Evolutionary conservation across 1,284 basidiomycete species (phyloP).

Genomic region (Austroboletus sp.): DNA sequence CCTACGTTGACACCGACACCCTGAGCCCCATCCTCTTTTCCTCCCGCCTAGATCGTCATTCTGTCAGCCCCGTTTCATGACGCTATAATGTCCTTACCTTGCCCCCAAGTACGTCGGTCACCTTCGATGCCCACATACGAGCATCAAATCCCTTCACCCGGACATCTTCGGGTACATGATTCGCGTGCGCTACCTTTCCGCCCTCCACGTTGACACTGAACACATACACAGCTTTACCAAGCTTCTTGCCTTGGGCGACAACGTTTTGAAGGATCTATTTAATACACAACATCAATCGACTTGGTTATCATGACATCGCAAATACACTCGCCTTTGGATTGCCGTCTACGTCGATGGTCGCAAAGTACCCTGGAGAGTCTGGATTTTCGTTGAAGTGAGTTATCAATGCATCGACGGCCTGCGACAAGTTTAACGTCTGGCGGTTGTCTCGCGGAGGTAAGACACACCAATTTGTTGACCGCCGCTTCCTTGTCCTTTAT

Average conservation of each 20-base stretch:
- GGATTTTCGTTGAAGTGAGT: conserved; percentile 74
- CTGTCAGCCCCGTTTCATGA: conserved; percentile 11
- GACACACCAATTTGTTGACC: conserved; percentile 70
- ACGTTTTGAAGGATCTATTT: conserved; percentile 67
- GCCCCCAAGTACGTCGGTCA: conserved; percentile 75
- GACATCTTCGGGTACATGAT: conserved; percentile 65
- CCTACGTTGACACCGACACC: conserved; percentile 69
- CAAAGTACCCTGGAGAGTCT: conserved; percentile 63
- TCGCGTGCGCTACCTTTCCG: conserved; percentile 83
- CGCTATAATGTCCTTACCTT: conserved; percentile 50
- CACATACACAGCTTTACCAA: conserved; percentile 81
- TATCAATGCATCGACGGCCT: conserved; percentile 68
- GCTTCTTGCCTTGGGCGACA: conserved; percentile 70
- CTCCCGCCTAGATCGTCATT: conserved; percentile 63
- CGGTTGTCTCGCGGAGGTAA: not conserved
- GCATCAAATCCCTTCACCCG: conserved; percentile 70
- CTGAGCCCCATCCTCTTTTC: conserved; percentile 84
- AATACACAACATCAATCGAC: conserved; percentile 3
- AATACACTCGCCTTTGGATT: conserved; percentile 63
- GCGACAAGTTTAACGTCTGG: conserved; percentile 1
- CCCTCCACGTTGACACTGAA: conserved; percentile 70
- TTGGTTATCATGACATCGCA: not conserved
- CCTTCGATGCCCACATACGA: conserved; percentile 75
- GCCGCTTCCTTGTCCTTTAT: conserved; percentile 77
- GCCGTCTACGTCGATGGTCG: conserved; percentile 65